Evolutionary conservation across 108 stramenopile species (phyloP), one percentile per base, ranked within the genome.

Genomic region (Cyclostephanos invisitatus): DNA sequence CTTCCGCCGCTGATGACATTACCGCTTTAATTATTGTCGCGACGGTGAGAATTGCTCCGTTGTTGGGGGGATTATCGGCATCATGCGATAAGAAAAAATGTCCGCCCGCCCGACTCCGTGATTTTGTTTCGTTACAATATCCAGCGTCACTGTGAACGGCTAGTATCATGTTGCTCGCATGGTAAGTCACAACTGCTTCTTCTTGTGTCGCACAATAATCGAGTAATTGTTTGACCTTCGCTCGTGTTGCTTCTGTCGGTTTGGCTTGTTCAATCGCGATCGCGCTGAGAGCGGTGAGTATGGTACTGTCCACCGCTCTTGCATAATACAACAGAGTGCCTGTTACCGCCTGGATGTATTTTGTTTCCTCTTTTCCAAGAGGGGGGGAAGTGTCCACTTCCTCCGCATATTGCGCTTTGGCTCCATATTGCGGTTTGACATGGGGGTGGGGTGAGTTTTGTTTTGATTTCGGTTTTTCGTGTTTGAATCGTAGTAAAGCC

Each of bases 1-100:
- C 49, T 50, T 50, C 49, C 49, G 49, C 49, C 49, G 49, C 49
- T n/a, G 49, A 50, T 50, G 49, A 50, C 49, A 50, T 50, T 50
- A 50, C 49, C 49, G 49, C 49, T 8, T 50, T 50, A 7, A 50
- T 50, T 50, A 37, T 37, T 3, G 36, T 37, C 7, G 36, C 36
- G 36, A 37, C 7, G 36, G 36, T 37, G 3, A 37, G 8, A 21
- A 50, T 8, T n/a, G 49, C 49, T 21, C 49, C 49, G 20, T 50
- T 50, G 20, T 50, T 50, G 5, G 49, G 49, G 17, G 49, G 49
- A 50, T 50, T 20, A 20, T 50, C 18, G 3, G 10, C 49, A 21
- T 50, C 8, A 8, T 10, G 5, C 8, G 49, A 50, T 4, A 50
- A 10, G 20, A 50, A 50, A 21, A 50, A 50, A 50, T 50, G 49